phyloP scores from a whole-genome alignment of 768 basidiomycete genomes.

The Boletus insuetus region DNA sequence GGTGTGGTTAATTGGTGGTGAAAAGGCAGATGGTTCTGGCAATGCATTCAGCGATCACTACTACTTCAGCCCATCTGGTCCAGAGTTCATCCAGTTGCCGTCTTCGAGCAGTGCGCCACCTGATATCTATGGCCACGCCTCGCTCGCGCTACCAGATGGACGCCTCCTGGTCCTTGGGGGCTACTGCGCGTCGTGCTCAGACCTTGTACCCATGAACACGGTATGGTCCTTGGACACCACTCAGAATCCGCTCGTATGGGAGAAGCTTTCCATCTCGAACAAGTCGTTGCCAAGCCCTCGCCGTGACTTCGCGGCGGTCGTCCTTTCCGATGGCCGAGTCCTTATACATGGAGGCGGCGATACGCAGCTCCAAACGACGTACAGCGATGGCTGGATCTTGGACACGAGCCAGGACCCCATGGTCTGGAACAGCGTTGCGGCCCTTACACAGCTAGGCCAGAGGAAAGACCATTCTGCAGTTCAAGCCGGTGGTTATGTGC shows the following conservation, averaged over 20 bases:
- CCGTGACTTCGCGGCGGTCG: constrained; percentile 57
- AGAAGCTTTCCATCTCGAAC: constrained; percentile 36
- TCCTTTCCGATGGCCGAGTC: constrained; percentile 50
- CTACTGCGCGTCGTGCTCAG: constrained; percentile 44
- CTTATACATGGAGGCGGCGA: constrained; percentile 81
- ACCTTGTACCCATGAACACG: constrained; percentile 53
- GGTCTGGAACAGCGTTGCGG: constrained; percentile 54
- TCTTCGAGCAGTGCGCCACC: constrained; percentile 52
- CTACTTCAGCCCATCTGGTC: constrained; percentile 49
- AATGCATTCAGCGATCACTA: constrained; percentile 62
- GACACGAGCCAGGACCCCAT: constrained; percentile 55
- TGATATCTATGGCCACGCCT: constrained; percentile 69
- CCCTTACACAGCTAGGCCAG: constrained; percentile 55
- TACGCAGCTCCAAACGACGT: constrained; percentile 48
- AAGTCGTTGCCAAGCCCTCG: constrained; percentile 53
- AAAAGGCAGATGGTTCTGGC: constrained; percentile 77
- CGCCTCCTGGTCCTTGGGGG: constrained; percentile 77
- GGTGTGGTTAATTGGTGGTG: constrained; percentile 76
- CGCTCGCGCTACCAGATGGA: constrained; percentile 67
- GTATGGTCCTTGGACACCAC: constrained; percentile 67
- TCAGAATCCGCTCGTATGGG: constrained; percentile 48
- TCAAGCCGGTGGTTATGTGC: constrained; percentile 53
- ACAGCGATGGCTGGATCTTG: constrained; percentile 69
- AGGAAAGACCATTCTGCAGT: constrained; percentile 77
- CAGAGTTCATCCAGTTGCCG: constrained; percentile 56